Base-by-base conservation (phyloP, 1,284 basidiomycete genomes). In the Entoloma clypeatum region DNA sequence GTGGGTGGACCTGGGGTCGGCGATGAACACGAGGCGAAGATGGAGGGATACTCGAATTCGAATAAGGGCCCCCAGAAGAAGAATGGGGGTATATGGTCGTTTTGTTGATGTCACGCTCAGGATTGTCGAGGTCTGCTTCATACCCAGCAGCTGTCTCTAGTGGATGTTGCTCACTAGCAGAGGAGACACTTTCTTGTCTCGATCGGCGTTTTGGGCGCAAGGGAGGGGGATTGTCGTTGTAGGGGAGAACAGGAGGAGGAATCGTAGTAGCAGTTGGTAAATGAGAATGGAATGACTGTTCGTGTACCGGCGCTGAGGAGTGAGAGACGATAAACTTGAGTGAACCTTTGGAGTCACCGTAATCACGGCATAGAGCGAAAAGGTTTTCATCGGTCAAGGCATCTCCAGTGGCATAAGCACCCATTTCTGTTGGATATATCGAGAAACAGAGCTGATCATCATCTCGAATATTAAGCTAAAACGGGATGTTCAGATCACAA, bases 341-440 rank as follows among this genome's bases (percentile, higher is more conserved):
- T 14, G 74, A 76, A 10, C 86, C 89, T 52, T 72, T 79, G 14
- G 76, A 69, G 58, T 92, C 89, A 29, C 86, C 89, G 17, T 77
- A 66, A 25, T 77, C 72, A 43, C 72, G 69, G 57, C 88, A 91
- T n/a, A 92, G 68, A 11, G 77, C 72, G 51, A 86, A 75, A 3
- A 95, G 65, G 43, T 69, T 68, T 16, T 87, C 81, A 49, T 86
- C 78, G 3, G 73, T 64, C 19, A 94, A 63, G 4, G 88, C 77
- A 10, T 79, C 78, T 3, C 86, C 79, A 36, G 85, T 74, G 11
- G 86, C 84, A 51, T 73, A 81, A 19, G 77, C 74, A 39, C 86
- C 88, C 51, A 93, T 82, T 60, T 91, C 85, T 0, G 92, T 93
- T 35, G 79, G 80, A 67, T 87, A 92, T 41, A 95, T 83, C n/a